Percentiles rank a stretch among this genome's conserved stretches.
Conservation (phyloP, 768 basidiomycete species). For the Tricholoma sp. region DNA sequence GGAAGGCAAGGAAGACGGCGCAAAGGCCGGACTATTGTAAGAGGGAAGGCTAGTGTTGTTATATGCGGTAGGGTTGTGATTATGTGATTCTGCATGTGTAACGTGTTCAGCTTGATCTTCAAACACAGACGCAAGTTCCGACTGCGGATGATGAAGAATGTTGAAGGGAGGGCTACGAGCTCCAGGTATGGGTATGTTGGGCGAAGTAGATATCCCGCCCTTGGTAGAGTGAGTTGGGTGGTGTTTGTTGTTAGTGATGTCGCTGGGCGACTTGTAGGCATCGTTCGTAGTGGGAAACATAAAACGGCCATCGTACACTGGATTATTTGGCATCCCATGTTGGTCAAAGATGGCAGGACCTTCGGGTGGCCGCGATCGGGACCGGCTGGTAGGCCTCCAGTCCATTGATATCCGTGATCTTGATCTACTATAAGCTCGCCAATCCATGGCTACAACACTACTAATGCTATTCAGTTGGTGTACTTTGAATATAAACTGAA, state of each 20-base stretch:
- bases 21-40: slow-evolving; percentile 44
- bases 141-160: slow-evolving; percentile 23
- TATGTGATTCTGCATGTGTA: slow-evolving; percentile 30
- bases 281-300: slow-evolving; percentile 34
- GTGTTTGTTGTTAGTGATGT: slow-evolving; percentile 15
- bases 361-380: slow-evolving; percentile 71
- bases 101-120: slow-evolving; percentile 36
- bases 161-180: slow-evolving; percentile 40
- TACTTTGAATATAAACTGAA: slow-evolving; percentile 3
- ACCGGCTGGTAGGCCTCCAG: slow-evolving; percentile 77
- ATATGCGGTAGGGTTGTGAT: slow-evolving; percentile 26
- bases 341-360: slow-evolving; percentile 45
- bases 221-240: slow-evolving; percentile 10
- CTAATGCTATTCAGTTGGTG: slow-evolving; percentile 12
- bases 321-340: slow-evolving; percentile 24
- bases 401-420: slow-evolving; percentile 90
- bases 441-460: slow-evolving; percentile 79
- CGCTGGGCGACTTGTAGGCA: slow-evolving; percentile 23
- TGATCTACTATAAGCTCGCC: slow-evolving; percentile 88
- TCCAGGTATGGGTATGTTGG: slow-evolving; percentile 35
- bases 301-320: slow-evolving; percentile 38
- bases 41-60: slow-evolving; percentile 35
- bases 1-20: slow-evolving; percentile 72
- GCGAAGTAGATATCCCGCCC: slow-evolving; percentile 18
- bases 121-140: slow-evolving; percentile 43